A percentile compares a stretch with the other conserved stretches of the same genome.
Conservation (phyloP, 2,329 filamentous ascomycete species). For the Fusarium virguliforme region DNA sequence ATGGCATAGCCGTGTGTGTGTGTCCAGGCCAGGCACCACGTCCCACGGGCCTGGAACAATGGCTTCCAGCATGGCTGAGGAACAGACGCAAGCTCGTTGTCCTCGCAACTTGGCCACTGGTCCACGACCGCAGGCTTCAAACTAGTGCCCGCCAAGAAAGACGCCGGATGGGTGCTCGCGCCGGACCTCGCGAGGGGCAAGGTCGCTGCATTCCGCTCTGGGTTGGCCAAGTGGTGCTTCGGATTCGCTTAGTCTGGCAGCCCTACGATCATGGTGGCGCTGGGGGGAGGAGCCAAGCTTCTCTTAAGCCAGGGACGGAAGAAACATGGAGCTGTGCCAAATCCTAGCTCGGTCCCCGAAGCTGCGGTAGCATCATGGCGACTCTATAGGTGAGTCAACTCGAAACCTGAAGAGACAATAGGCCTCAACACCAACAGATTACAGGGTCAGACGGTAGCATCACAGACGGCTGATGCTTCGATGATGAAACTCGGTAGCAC, state of each 20-base stretch:
- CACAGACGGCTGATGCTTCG: neutral
- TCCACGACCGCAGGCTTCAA: neutral
- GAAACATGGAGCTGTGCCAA: neutral
- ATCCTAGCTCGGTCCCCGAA: neutral
- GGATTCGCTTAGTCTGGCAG: constrained; percentile 5
- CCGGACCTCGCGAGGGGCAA: constrained; percentile 8
- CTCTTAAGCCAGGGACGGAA: neutral
- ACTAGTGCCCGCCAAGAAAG: constrained; percentile 1
- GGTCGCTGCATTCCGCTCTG: constrained; percentile 7
- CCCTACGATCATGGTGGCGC: neutral
- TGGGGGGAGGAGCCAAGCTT: neutral
- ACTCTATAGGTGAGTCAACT: neutral
- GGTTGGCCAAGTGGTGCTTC: neutral
- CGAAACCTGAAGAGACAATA: neutral
- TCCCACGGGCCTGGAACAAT: neutral
- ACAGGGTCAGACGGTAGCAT: constrained; percentile 3
- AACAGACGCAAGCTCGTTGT: neutral
- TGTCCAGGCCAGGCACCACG: neutral
- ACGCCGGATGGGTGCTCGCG: constrained; percentile 19
- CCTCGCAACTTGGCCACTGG: neutral
- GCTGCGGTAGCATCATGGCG: neutral
- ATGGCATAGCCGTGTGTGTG: constrained; percentile 3
- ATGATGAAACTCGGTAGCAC: neutral
- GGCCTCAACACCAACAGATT: neutral
- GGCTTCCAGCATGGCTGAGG: neutral